Percentiles rank a stretch among this genome's conserved stretches.
phyloP scores from a whole-genome alignment of 192 early-diverging fungal genomes.

The Coemansia sp. region DNA sequence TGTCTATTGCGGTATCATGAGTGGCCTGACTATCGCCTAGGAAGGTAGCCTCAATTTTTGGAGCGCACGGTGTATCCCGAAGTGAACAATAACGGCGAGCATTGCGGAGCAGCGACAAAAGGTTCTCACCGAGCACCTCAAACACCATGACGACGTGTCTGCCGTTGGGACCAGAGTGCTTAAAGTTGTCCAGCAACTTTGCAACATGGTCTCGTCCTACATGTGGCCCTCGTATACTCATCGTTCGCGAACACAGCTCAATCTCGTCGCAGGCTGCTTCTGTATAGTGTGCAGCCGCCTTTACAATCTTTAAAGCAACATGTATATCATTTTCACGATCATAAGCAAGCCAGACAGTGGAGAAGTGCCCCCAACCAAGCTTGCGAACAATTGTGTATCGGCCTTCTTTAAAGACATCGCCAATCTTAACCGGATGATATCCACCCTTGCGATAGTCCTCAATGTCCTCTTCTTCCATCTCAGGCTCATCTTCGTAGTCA shows the following conservation, averaged over 20 bases:
- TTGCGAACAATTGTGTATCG: conserved; percentile 88
- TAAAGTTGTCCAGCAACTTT: conserved; percentile 90
- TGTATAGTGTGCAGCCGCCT: conserved; percentile 92
- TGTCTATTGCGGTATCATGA: conserved; percentile 5
- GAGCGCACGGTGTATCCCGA: conserved; percentile 26
- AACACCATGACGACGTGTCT: conserved; percentile 96
- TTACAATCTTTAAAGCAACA: conserved; percentile 96
- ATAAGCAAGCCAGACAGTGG: conserved; percentile 93
- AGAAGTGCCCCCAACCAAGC: conserved; percentile 98
- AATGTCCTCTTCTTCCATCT: conserved; percentile 83
- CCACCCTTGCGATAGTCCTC: conserved; percentile 93
- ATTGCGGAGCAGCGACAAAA: conserved; percentile 83
- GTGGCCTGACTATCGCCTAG: conserved; percentile 16
- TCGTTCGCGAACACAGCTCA: conserved; percentile 83
- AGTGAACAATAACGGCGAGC: conserved; percentile 44
- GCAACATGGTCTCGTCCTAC: conserved; percentile 65
- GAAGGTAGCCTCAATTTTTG: conserved; percentile 23
- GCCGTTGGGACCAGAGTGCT: conserved; percentile 85
- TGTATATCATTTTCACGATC: conserved; percentile 74
- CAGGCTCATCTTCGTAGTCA: conserved; percentile 54
- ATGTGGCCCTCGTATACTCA: conserved; percentile 47
- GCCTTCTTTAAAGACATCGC: conserved; percentile 75
- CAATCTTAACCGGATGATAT: conserved; percentile 87
- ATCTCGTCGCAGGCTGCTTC: conserved; percentile 97
- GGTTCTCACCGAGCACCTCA: conserved; percentile 94